Evolutionary conservation across 2,329 filamentous ascomycete genomes (phyloP).

Genomic region (Aspergillus ustus): DNA sequence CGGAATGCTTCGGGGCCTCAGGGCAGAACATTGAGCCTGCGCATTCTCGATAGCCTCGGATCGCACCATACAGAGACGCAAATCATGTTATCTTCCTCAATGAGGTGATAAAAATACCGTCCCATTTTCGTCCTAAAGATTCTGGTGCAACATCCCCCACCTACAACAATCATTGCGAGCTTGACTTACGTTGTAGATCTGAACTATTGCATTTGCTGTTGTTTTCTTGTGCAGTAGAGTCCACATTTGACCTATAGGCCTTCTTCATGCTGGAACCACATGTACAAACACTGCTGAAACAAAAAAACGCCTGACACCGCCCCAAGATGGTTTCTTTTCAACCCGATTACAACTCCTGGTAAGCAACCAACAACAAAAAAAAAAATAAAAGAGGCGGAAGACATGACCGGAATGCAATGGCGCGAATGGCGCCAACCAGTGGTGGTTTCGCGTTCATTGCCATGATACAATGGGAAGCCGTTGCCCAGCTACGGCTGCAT

Average conservation of each 20-base stretch:
- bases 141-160: background rate
- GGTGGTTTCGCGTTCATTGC: background rate
- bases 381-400: constrained; percentile 9
- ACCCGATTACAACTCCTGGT: constrained; percentile 23
- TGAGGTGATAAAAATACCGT: constrained; percentile 27
- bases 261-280: constrained; percentile 1
- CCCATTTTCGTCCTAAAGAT: constrained; percentile 9
- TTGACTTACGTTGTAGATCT: background rate
- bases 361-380: constrained; percentile 17
- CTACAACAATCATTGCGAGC: background rate
- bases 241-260: background rate
- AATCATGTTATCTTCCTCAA: background rate
- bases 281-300: constrained; percentile 7
- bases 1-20: constrained; percentile 36
- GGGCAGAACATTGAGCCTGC: constrained; percentile 25
- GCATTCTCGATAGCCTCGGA: constrained; percentile 31
- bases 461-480: background rate
- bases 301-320: constrained; percentile 22
- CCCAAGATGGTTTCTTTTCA: constrained; percentile 15
- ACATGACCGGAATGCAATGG: constrained; percentile 22
- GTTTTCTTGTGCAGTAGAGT: background rate
- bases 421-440: background rate
- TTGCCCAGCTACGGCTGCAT: background rate
- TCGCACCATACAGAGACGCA: constrained; percentile 13
- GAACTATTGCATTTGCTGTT: background rate